Base-by-base conservation (phyloP, 805 yeast genomes). In the Myxozyma geophila region DNA sequence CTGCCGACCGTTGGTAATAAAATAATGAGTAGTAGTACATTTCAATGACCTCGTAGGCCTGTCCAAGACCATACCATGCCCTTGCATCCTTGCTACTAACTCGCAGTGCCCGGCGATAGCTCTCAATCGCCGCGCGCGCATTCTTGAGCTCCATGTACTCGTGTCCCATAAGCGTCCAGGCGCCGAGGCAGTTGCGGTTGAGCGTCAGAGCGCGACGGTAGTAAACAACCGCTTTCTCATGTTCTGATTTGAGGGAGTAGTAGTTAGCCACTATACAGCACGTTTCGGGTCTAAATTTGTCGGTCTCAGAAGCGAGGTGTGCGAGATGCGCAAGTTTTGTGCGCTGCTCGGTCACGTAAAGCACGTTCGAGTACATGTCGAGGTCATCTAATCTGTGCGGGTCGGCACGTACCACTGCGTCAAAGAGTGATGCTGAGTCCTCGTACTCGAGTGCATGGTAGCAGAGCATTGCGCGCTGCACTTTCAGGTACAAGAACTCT, bases 101-200 rank as follows among this genome's bases (percentile, higher is more conserved):
- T 73, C 92, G 97, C 0, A 92, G 93, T 0, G 98, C 99, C 50
- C 96, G 79, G 69, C 98, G 79, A 74, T 95, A 95, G 63, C 96
- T 87, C 78, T 93, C 98, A 59, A 95, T 95, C 0, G 99, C 99
- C 0, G 98, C 98, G 75, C 95, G 97, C 0, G 97, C 88, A 76
- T 95, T 95, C 73, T 93, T 92, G 70, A 95, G 81, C 74, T 95
- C 99, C 15, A 95, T 96, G 78, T 90, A 95, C 77, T 95, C 99
- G 76, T 95, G 99, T 10, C 99, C 99, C 97, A 95, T 92, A 62
- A 95, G 80, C 0, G 98, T 95, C 98, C 98, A 95, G 0, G 98
- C 98, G 67, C 91, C 85, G 19, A 92, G 79, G 70, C 96, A 90
- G 69, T 85, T 85, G 65, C 88, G 85, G 73, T 92, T 89, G 64